phyloP scores from a whole-genome alignment of 805 yeast species.

The Phaffomyces antillensis region DNA sequence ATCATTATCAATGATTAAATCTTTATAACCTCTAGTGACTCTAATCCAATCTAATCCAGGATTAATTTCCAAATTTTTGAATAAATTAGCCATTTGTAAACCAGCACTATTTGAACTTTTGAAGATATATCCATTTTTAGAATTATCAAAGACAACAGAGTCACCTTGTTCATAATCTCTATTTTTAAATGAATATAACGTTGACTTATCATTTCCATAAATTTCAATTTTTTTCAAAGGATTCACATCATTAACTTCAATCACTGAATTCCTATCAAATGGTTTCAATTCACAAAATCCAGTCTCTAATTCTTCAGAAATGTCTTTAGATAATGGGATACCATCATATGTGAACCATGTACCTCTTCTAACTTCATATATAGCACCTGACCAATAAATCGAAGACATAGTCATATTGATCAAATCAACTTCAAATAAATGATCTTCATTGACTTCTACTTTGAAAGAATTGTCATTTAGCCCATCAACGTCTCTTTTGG shows the following conservation, averaged over 20 bases:
- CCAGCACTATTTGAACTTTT: constrained; percentile 37
- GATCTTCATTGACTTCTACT: constrained; percentile 65
- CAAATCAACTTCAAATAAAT: constrained; percentile 66
- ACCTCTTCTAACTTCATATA: constrained; percentile 77
- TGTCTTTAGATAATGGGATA: constrained; percentile 41
- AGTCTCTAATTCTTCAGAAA: constrained; percentile 54
- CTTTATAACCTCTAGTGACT: constrained; percentile 43
- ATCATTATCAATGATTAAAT: neutral
- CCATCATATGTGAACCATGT: constrained; percentile 67
- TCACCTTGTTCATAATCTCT: constrained; percentile 27
- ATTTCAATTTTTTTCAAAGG: constrained; percentile 7
- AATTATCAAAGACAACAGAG: constrained; percentile 32
- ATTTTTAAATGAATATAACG: constrained; percentile 8
- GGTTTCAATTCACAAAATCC: constrained; percentile 39
- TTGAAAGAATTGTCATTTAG: neutral
- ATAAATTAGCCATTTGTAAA: constrained; percentile 26
- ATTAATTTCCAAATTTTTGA: constrained; percentile 26
- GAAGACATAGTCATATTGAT: constrained; percentile 50
- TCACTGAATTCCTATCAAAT: constrained; percentile 15
- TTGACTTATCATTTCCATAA: constrained; percentile 5
- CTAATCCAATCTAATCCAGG: constrained; percentile 16
- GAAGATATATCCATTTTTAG: constrained; percentile 37
- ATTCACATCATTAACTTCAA: constrained; percentile 8
- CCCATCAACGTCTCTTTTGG: neutral
- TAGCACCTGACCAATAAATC: constrained; percentile 84